phyloP scores from a whole-genome alignment of 2,329 filamentous ascomycete genomes.

The Clarireedia hainanense region DNA sequence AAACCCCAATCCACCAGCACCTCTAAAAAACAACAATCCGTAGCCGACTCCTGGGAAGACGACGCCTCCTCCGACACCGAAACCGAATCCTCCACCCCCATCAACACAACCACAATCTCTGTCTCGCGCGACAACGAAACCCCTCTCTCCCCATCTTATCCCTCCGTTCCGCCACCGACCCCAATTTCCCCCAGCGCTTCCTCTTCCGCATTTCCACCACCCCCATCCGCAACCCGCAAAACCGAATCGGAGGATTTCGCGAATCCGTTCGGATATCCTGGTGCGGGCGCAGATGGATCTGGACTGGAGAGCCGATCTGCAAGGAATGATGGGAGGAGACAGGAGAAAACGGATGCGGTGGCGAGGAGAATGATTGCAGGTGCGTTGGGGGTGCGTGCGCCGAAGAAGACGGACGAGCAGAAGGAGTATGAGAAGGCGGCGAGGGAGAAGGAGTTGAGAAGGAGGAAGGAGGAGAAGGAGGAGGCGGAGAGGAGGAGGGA shows the following conservation, averaged over 20 bases:
- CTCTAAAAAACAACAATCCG: constrained; percentile 31
- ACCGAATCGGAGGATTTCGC: constrained; percentile 7
- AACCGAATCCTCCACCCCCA: constrained; percentile 11
- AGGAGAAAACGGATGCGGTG: constrained; percentile 90
- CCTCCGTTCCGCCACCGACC: constrained; percentile 56
- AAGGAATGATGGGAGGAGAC: constrained; percentile 37
- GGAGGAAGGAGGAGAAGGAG: constrained; percentile 62
- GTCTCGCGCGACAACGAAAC: neutral
- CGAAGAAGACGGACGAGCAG: constrained; percentile 81
- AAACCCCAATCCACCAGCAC: constrained; percentile 27
- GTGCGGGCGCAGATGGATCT: neutral
- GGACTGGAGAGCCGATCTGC: neutral
- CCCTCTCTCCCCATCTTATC: constrained; percentile 20
- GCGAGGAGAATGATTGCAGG: constrained; percentile 85
- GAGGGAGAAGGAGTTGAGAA: constrained; percentile 76
- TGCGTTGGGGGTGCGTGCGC: constrained; percentile 72
- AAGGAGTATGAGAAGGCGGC: constrained; percentile 75
- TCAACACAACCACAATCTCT: constrained; percentile 13
- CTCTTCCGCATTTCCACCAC: neutral
- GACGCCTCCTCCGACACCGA: constrained; percentile 39
- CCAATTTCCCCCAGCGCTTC: constrained; percentile 43
- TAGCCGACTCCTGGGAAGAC: constrained; percentile 74
- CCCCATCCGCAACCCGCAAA: no score
- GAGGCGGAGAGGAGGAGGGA: constrained; percentile 53
- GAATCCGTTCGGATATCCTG: constrained; percentile 19